Evolutionary conservation across 495 filamentous ascomycete species (phyloP).

Genomic region (Oidiodendron maius): DNA sequence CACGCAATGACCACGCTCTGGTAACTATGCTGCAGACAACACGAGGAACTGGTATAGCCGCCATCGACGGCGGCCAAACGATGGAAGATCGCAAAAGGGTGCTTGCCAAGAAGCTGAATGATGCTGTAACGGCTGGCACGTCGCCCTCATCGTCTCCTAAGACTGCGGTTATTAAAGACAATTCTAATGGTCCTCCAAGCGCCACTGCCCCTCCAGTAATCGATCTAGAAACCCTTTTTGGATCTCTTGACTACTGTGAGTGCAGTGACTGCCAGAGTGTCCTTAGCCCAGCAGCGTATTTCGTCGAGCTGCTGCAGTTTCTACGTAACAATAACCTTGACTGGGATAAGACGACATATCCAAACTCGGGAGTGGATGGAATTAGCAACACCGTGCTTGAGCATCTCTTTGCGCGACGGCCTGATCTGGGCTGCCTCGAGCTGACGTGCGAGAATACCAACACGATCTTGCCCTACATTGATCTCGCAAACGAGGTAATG

Average conservation of each 20-base stretch:
- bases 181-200: too few relatives aligned
- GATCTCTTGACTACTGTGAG: neutral
- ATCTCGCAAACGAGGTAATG: constrained; percentile 30
- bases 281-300: neutral
- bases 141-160: too few relatives aligned
- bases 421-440: constrained; percentile 24
- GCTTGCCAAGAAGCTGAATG: neutral
- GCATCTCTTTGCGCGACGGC: constrained; percentile 17
- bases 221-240: neutral
- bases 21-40: neutral
- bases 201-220: too few relatives aligned
- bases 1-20: neutral
- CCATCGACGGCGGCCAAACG: neutral
- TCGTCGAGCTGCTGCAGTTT: neutral
- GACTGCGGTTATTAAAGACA: too few relatives aligned
- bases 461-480: constrained; percentile 26
- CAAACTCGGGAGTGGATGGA: neutral
- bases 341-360: neutral
- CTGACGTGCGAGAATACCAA: constrained; percentile 27
- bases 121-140: too few relatives aligned
- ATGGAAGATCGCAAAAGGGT: neutral
- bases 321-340: neutral
- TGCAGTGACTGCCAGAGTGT: neutral
- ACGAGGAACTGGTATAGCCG: neutral
- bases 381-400: neutral